phyloP scores from a whole-genome alignment of 176 grass and related monocot species.

The Tuctoria greenei region DNA sequence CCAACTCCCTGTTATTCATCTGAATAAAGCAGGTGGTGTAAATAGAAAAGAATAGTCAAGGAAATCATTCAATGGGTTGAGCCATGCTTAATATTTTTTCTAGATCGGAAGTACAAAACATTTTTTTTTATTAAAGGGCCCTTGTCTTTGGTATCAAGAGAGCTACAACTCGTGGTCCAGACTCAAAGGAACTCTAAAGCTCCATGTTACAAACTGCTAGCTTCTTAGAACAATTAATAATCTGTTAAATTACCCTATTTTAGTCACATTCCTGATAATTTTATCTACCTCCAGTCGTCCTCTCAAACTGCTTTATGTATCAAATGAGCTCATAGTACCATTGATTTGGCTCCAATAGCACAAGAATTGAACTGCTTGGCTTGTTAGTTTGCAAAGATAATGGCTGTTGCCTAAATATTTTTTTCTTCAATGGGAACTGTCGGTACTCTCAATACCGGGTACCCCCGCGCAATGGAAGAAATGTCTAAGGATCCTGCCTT shows the following conservation, averaged over 20 bases:
- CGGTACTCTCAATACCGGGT: too few species aligned
- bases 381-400: neutral
- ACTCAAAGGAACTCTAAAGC: neutral
- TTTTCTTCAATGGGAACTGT: too few species aligned
- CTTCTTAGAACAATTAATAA: neutral
- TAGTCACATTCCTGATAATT: neutral
- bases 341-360: neutral
- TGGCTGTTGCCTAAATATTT: neutral
- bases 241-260: neutral
- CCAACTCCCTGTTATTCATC: neutral
- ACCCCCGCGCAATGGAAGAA: too few species aligned
- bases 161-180: neutral
- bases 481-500: too few species aligned
- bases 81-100: neutral
- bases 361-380: neutral
- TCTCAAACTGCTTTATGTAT: neutral
- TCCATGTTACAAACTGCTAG: neutral
- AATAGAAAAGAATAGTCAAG: neutral
- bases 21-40: constrained; percentile 6
- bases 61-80: neutral
- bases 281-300: neutral
- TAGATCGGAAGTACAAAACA: neutral
- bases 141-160: neutral
- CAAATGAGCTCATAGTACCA: neutral
- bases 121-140: neutral